Evolutionary conservation across 202 grass and related monocot genomes (phyloP).

Genomic region (Carex arenaria): DNA sequence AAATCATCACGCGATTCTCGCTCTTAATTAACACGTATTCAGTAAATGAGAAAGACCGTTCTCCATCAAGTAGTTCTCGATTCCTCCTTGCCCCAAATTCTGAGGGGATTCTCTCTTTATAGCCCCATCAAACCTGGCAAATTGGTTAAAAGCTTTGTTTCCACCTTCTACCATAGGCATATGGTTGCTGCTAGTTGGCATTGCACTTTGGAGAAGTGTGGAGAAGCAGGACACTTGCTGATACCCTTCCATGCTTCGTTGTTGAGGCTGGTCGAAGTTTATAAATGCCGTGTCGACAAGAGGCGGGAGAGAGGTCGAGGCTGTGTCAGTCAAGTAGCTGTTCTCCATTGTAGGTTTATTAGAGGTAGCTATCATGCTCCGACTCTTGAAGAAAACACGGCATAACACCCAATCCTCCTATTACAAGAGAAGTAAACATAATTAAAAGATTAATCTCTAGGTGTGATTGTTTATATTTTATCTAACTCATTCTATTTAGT

Average conservation of each 20-base stretch:
- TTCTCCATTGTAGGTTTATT: constrained; percentile 30
- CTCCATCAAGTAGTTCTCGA: constrained; percentile 57
- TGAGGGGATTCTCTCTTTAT: constrained; percentile 59
- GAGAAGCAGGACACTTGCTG: constrained; percentile 99
- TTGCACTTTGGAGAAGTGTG: constrained; percentile 38
- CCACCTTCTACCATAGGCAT: constrained; percentile 31
- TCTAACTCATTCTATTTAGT: neutral
- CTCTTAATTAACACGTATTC: constrained; percentile 41
- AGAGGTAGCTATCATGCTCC: constrained; percentile 32
- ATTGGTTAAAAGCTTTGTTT: constrained; percentile 49
- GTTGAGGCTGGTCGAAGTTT: constrained; percentile 44
- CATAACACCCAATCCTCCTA: constrained; percentile 99
- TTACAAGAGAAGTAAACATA: neutral
- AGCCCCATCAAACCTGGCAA: constrained; percentile 46
- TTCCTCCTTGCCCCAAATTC: constrained; percentile 44
- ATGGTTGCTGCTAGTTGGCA: constrained; percentile 32
- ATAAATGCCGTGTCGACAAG: constrained; percentile 55
- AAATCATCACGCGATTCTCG: neutral
- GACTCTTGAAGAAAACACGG: constrained; percentile 80
- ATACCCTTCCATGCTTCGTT: constrained; percentile 50
- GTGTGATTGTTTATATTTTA: neutral
- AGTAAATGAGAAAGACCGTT: constrained; percentile 73
- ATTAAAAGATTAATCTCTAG: neutral
- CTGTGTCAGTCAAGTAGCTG: constrained; percentile 39
- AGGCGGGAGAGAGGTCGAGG: constrained; percentile 54